Conservation (phyloP, 1,284 basidiomycete genomes). For the Fomitopsis palustris region DNA sequence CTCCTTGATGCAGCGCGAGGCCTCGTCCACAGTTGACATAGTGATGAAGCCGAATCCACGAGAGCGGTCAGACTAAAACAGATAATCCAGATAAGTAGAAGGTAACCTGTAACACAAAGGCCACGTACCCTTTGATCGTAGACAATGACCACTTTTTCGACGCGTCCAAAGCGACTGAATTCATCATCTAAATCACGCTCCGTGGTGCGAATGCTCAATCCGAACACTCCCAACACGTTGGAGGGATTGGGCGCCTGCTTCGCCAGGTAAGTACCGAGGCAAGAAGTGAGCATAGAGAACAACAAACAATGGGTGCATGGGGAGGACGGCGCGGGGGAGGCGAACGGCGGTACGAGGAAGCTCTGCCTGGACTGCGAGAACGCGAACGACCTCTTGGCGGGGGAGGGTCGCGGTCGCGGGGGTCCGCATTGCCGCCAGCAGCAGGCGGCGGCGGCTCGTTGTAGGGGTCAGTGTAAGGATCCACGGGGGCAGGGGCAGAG, state of each 20-base stretch:
- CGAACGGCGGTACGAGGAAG: slow-evolving; percentile 27
- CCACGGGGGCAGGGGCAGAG: slow-evolving; percentile 51
- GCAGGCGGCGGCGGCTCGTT: slow-evolving; percentile 54
- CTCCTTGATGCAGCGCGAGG: slow-evolving; percentile 82
- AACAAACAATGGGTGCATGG: slow-evolving; percentile 71
- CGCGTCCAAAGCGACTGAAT: slow-evolving; percentile 84
- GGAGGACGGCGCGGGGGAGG: slow-evolving; percentile 57
- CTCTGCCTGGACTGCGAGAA: slow-evolving; percentile 56
- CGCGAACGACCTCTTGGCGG: slow-evolving; percentile 64
- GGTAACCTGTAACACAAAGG: slow-evolving; percentile 13
- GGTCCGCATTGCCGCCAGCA: slow-evolving; percentile 37
- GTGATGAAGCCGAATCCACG: slow-evolving; percentile 98
- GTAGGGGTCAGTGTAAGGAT: slow-evolving; percentile 81
- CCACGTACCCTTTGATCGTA: slow-evolving; percentile 91
- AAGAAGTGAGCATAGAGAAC: slow-evolving; percentile 10
- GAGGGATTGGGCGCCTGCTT: slow-evolving; percentile 81
- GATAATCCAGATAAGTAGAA: background rate
- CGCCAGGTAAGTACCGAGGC: slow-evolving; percentile 34
- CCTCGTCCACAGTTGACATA: slow-evolving; percentile 87
- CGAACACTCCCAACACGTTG: slow-evolving; percentile 93
- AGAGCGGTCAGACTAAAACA: slow-evolving; percentile 84
- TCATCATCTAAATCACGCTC: slow-evolving; percentile 95
- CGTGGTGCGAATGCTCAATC: slow-evolving; percentile 90
- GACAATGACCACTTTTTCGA: slow-evolving; percentile 97
- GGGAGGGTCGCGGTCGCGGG: slow-evolving; percentile 38